These are phyloP conservation scores for Penicillium odoratum DNA, from an alignment of 495 filamentous ascomycete genomes.

Conservation along the genomic window DNA sequence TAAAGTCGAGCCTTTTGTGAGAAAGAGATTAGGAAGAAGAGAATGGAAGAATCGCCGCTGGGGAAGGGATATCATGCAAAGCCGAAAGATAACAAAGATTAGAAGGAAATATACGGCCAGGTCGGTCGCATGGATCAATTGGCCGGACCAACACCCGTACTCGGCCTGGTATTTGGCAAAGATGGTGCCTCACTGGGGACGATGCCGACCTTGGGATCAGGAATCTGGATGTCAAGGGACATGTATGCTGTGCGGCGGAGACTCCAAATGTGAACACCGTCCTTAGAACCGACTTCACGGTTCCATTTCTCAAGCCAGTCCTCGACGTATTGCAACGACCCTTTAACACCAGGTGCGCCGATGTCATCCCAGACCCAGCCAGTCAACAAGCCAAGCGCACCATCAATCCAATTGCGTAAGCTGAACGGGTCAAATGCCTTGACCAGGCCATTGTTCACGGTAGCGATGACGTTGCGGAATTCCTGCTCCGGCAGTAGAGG, in stretches of 20 bases:
- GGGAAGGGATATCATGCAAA: slow-evolving; percentile 35
- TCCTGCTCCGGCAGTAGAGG: slow-evolving; percentile 77
- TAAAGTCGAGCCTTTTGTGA: slow-evolving; percentile 8
- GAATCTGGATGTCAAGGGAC: slow-evolving; percentile 84
- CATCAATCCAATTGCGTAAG: slow-evolving; percentile 71
- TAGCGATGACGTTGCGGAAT: slow-evolving; percentile 76
- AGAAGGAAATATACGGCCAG: slow-evolving; percentile 23
- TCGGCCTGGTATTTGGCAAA: slow-evolving; percentile 40
- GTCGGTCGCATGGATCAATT: slow-evolving; percentile 16
- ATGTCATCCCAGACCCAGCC: slow-evolving; percentile 94
- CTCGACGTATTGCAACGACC: slow-evolving; percentile 65
- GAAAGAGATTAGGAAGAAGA: slow-evolving; percentile 4
- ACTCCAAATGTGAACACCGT: slow-evolving; percentile 69
- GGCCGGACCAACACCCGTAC: slow-evolving; percentile 30
- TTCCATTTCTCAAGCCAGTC: slow-evolving; percentile 83
- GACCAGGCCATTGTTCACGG: slow-evolving; percentile 70
- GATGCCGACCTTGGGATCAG: slow-evolving; percentile 69
- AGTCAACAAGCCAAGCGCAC: slow-evolving; percentile 72
- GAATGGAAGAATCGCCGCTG: slow-evolving; percentile 16
- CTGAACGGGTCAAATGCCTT: slow-evolving; percentile 73
- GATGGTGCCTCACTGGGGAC: slow-evolving; percentile 42
- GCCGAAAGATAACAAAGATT: slow-evolving; percentile 17
- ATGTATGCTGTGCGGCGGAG: slow-evolving; percentile 84
- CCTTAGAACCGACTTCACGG: slow-evolving; percentile 53
- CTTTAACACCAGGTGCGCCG: slow-evolving; percentile 70